Evolutionary conservation across 2,329 filamentous ascomycete genomes (phyloP), one percentile per base, ranked within the genome.

Genomic region (Diaporthe aspalathi): DNA sequence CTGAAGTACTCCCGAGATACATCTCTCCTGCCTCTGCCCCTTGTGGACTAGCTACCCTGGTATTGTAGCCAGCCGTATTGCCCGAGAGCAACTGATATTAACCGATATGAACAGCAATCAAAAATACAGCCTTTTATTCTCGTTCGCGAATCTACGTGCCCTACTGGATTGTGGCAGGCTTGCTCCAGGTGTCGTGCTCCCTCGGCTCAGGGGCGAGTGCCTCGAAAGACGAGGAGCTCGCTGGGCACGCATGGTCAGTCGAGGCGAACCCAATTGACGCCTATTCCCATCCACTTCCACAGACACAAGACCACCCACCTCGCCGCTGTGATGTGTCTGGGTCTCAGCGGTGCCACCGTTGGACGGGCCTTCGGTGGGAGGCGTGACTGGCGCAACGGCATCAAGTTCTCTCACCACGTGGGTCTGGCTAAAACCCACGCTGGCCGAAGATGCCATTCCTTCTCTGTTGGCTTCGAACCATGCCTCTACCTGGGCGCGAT

Each of bases 401-500:
- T 67, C 65, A 22, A 67, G 3, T 45, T 54, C 50, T 56, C 65
- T 56, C n/a, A 29, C n/a, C 14, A 20, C 5, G 5, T 27, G 60
- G 57, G 20, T 20, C 35, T 32, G 50, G 35, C 27, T 14, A 17
- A 56, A 3, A n/a, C 22, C 14, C 12, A 20, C 14, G 43, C 20
- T 32, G n/a, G 32, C 11, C n/a, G 53, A 52, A 27, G 17, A 20
- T 5, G 17, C 22, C 5, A 12, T 43, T 49, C 52, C 62, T 8
- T n/a, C 52, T 54, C 35, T 40, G 40, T 40, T 72, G 17, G 67
- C 56, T 27, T 63, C 68, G 16, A 72, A 70, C 71, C 71, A 72
- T n/a, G 29, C 22, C 29, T 68, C 43, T 24, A 49, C 32, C 17
- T 72, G 53, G 14, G 38, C n/a, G 40, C 68, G 54, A 12, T 50